Percentiles rank a stretch among this genome's conserved stretches.
phyloP scores from a whole-genome alignment of 208 protist species.

The Leishmania aethiopica region DNA sequence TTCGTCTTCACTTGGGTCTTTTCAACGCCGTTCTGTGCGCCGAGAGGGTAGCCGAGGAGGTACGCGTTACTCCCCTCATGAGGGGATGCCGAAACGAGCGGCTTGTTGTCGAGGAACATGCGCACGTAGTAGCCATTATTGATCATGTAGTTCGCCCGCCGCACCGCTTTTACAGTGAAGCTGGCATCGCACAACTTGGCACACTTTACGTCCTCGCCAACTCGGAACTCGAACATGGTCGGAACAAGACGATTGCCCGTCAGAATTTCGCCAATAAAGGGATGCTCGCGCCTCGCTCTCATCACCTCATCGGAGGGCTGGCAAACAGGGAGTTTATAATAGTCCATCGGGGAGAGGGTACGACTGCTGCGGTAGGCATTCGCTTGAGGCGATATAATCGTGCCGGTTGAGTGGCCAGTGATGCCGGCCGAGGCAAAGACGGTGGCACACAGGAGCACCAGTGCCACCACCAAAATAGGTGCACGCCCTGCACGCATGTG shows the following conservation, averaged over 20 bases:
- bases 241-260: conserved; percentile 94
- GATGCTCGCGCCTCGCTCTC: conserved; percentile 34
- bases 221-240: conserved; percentile 80
- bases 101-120: conserved; percentile 73
- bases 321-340: conserved; percentile 94
- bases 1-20: neutral
- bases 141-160: conserved; percentile 40
- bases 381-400: conserved; percentile 49
- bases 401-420: conserved; percentile 9
- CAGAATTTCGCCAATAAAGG: conserved; percentile 96
- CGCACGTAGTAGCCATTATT: conserved; percentile 53
- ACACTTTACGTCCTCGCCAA: conserved; percentile 44
- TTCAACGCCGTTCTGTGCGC: neutral
- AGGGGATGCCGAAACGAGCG: conserved; percentile 34
- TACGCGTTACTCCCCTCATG: neutral
- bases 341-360: conserved; percentile 94
- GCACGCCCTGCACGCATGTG: neutral
- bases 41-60: conserved; percentile 42
- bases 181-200: conserved; percentile 33
- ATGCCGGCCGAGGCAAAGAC: conserved; percentile 5
- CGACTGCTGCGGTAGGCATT: conserved; percentile 91
- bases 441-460: conserved; percentile 17
- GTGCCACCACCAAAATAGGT: neutral
- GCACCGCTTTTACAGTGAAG: conserved; percentile 31
- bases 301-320: conserved; percentile 37